phyloP scores from a whole-genome alignment of 495 filamentous ascomycete genomes.

The Paragyromitra xinjiangensis region DNA sequence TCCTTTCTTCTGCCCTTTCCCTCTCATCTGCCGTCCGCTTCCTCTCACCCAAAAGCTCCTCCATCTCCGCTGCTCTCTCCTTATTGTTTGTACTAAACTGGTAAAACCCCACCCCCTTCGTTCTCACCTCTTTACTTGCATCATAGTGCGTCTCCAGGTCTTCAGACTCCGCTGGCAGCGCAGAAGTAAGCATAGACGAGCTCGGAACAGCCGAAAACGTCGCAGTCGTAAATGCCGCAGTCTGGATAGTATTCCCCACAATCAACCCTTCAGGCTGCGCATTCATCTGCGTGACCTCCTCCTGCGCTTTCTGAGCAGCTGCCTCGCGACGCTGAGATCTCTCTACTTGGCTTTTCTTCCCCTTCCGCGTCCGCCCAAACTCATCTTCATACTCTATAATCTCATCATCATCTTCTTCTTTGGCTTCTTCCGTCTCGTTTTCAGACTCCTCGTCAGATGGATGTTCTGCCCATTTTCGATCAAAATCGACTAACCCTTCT shows the following conservation, averaged over 20 bases:
- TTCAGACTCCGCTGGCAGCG: conserved; percentile 60
- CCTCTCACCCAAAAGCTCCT: conserved; percentile 71
- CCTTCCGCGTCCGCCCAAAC: conserved; percentile 78
- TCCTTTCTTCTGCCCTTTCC: conserved; percentile 63
- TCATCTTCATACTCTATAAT: conserved; percentile 87
- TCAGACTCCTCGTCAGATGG: conserved; percentile 57
- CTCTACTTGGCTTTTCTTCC: conserved; percentile 70
- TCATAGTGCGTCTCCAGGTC: conserved; percentile 85
- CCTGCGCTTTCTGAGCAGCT: conserved; percentile 69
- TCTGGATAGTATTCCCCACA: conserved; percentile 81
- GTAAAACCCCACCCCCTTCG: conserved; percentile 90
- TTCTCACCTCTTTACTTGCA: conserved; percentile 79
- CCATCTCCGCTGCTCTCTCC: conserved; percentile 76
- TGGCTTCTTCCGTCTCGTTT: conserved; percentile 58
- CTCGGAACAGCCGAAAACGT: conserved; percentile 51
- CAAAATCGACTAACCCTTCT: conserved; percentile 82
- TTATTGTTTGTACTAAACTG: conserved; percentile 77
- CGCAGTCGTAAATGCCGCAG: conserved; percentile 73
- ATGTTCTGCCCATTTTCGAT: conserved; percentile 86
- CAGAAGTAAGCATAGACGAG: conserved; percentile 12
- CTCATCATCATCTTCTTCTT: conserved; percentile 65
- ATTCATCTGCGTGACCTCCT: conserved; percentile 42
- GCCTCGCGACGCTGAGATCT: conserved; percentile 62
- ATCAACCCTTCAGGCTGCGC: conserved; percentile 75
- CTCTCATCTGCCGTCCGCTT: conserved; percentile 72